phyloP scores from a whole-genome alignment of 2,329 filamentous ascomycete species.

The Neurospora sp. region DNA sequence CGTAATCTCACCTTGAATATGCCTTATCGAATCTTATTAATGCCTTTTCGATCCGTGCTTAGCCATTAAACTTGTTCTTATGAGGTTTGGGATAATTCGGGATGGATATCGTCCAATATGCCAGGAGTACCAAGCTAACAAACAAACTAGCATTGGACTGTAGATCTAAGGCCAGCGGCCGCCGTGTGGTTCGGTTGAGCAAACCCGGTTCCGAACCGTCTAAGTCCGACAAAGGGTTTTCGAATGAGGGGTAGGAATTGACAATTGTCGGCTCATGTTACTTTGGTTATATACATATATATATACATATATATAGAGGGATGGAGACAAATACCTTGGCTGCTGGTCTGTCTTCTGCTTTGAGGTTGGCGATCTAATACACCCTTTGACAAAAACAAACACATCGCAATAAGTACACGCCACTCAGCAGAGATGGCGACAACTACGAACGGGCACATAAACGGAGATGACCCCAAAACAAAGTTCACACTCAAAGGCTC shows the following conservation, averaged over 20 bases:
- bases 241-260: background rate
- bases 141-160: too few relatives aligned
- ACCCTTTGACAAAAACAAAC: background rate
- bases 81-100: too few relatives aligned
- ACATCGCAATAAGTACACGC: background rate
- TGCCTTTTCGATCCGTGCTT: too few relatives aligned
- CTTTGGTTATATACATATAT: background rate
- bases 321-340: background rate
- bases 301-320: background rate
- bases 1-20: too few relatives aligned
- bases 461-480: background rate
- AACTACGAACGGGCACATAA: background rate
- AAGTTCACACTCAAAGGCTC: conserved; percentile 19
- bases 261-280: background rate
- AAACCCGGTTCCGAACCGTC: background rate
- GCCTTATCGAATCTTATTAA: too few relatives aligned
- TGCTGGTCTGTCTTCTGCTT: background rate
- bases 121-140: too few relatives aligned
- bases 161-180: background rate
- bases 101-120: too few relatives aligned
- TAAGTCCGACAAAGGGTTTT: background rate
- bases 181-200: background rate
- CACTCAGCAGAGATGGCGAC: background rate
- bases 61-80: too few relatives aligned
- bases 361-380: background rate